Evolutionary conservation across 2,329 filamentous ascomycete genomes (phyloP).

Genomic region (Huntiella abstrusa): DNA sequence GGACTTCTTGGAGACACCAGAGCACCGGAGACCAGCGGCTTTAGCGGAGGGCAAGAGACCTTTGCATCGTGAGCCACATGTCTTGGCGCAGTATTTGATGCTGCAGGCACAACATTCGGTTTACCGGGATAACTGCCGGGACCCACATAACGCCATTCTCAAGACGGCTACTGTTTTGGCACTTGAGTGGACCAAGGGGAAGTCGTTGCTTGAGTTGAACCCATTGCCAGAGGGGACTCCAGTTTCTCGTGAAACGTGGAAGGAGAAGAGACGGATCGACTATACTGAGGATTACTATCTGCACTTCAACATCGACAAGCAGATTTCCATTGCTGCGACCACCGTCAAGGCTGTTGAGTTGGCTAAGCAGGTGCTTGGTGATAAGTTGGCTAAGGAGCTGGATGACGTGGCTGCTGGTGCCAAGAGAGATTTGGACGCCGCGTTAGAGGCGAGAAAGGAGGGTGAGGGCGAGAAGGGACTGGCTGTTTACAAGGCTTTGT

Average conservation of each 20-base stretch:
- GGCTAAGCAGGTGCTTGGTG: conserved; percentile 24
- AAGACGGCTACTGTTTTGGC: conserved; percentile 22
- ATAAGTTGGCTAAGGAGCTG: conserved; percentile 21
- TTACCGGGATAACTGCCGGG: conserved; percentile 17
- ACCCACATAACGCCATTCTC: conserved; percentile 19
- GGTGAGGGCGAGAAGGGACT: conserved; percentile 10
- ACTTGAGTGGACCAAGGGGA: conserved; percentile 23
- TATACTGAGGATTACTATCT: conserved; percentile 19
- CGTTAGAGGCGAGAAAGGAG: conserved; percentile 13
- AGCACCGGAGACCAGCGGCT: conserved; percentile 18
- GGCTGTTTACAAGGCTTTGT: conserved; percentile 10
- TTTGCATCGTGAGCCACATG: conserved; percentile 24
- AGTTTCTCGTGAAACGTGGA: neutral
- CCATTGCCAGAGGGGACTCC: conserved; percentile 8
- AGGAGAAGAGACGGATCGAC: conserved; percentile 15
- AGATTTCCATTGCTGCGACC: conserved; percentile 18
- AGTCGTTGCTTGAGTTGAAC: conserved; percentile 21
- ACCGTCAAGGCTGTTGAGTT: conserved; percentile 26
- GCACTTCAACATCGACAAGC: conserved; percentile 18
- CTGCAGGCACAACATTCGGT: conserved; percentile 23
- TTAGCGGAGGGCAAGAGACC: conserved; percentile 13
- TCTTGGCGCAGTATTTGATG: conserved; percentile 24
- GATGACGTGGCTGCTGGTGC: conserved; percentile 22
- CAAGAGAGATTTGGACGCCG: conserved; percentile 20
- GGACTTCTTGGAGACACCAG: conserved; percentile 28